phyloP scores from a whole-genome alignment of 1,284 basidiomycete species.

The Irpex lacteus region DNA sequence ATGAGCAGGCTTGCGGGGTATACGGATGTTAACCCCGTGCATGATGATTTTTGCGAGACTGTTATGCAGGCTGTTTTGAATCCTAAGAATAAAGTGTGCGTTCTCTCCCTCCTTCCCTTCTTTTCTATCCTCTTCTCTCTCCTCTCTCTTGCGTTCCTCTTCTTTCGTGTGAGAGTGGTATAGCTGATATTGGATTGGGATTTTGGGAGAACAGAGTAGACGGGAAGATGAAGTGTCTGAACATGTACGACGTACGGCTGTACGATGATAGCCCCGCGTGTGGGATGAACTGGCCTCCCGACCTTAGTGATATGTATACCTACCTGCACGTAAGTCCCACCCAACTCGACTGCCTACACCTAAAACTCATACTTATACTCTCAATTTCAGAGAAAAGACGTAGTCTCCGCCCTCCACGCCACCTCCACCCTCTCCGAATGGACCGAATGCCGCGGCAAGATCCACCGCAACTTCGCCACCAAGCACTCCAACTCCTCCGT shows the following conservation, averaged over 20 bases:
- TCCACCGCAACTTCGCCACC: constrained; percentile 65
- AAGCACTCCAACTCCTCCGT: constrained; percentile 68
- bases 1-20: constrained; percentile 48
- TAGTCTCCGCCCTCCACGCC: constrained; percentile 84
- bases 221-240: constrained; percentile 78
- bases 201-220: constrained; percentile 51
- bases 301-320: constrained; percentile 71
- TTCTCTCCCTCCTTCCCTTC: constrained; percentile 6
- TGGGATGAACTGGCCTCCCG: constrained; percentile 99
- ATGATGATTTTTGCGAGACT: constrained; percentile 61
- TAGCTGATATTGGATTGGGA: too few species aligned
- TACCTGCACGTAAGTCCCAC: constrained; percentile 73
- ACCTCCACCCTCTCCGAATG: constrained; percentile 76
- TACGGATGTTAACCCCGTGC: constrained; percentile 56
- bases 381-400: constrained; percentile 84
- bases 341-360: too few species aligned
- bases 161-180: background rate
- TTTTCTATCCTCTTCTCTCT: background rate
- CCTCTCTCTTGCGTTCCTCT: too few species aligned
- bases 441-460: constrained; percentile 81
- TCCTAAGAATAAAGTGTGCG: constrained; percentile 65
- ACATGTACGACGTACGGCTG: constrained; percentile 93
- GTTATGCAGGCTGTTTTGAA: constrained; percentile 64
- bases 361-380: too few species aligned
- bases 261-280: constrained; percentile 87